These are phyloP conservation scores for Hanseniaspora hatyaiensis DNA, from an alignment of 805 yeast species.

Conservation along the genomic window DNA sequence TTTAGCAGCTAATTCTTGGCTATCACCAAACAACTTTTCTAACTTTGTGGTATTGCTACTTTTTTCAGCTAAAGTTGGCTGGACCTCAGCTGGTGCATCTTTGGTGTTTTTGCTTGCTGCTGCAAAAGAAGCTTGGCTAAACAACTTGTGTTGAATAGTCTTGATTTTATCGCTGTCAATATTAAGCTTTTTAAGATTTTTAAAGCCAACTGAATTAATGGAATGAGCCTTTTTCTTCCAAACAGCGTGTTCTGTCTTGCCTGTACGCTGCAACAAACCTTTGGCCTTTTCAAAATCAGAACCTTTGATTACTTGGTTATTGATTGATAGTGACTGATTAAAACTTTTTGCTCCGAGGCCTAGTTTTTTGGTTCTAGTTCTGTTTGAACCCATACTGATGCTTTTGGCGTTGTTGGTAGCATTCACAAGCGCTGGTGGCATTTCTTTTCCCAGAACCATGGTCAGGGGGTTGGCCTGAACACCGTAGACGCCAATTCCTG, in stretches of 20 bases:
- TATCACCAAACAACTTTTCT: constrained; percentile 10
- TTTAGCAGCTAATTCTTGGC: no score
- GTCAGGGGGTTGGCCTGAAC: constrained; percentile 10
- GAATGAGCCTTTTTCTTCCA: background rate
- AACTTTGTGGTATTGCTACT: background rate
- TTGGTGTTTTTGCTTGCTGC: no score
- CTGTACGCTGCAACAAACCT: background rate
- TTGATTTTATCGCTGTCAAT: background rate
- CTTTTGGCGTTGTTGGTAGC: background rate
- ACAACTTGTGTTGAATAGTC: background rate
- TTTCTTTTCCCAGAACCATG: background rate
- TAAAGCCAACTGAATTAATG: background rate
- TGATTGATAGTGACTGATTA: no score
- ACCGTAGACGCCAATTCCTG: constrained; percentile 7
- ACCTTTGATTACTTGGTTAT: background rate
- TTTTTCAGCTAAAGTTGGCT: no score
- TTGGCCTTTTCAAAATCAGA: no score
- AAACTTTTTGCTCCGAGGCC: background rate
- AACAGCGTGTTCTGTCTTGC: background rate
- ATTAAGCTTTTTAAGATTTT: background rate
- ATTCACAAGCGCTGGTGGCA: constrained; percentile 7
- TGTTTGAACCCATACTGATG: background rate
- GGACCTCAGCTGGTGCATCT: no score
- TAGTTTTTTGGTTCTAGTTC: background rate
- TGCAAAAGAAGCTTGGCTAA: background rate